A percentile compares a stretch with the other conserved stretches of the same genome.
phyloP scores from a whole-genome alignment of 169 alveolate species.

The Sarcocystis neurona region DNA sequence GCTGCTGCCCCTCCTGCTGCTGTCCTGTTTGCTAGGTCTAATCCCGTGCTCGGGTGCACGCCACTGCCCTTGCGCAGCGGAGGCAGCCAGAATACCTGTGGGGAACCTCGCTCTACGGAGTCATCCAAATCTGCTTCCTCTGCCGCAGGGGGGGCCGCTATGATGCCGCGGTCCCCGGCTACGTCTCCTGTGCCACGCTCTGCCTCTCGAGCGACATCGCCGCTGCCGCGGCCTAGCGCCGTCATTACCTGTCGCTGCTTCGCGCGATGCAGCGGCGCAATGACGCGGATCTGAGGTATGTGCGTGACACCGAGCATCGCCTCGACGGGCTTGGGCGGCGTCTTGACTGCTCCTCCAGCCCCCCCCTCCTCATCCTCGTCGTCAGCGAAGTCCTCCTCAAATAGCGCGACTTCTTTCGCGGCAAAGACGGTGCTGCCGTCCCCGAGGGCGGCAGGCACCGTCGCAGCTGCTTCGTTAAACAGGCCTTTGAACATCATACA shows the following conservation, averaged over 20 bases:
- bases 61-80: too few species aligned
- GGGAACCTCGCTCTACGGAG: too few species aligned
- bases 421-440: not conserved
- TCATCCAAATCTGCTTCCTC: too few species aligned
- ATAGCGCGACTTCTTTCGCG: not conserved
- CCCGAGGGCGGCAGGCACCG: not conserved
- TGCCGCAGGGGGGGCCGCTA: too few species aligned
- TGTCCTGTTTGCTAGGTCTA: too few species aligned
- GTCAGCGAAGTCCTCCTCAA: not conserved
- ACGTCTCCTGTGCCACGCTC: too few species aligned
- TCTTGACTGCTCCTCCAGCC: not conserved
- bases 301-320: not conserved
- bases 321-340: not conserved
- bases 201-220: too few species aligned
- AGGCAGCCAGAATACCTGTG: too few species aligned
- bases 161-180: too few species aligned
- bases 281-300: slow-evolving; percentile 14
- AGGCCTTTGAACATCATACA: slow-evolving; percentile 1
- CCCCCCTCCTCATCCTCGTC: not conserved
- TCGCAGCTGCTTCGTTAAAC: not conserved
- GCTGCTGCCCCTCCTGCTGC: too few species aligned
- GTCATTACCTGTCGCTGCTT: not conserved
- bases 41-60: too few species aligned
- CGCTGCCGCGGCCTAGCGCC: not conserved
- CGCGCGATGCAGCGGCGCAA: slow-evolving; percentile 12